phyloP scores from a whole-genome alignment of 2,329 filamentous ascomycete genomes.

The Aspergillus versicolor region DNA sequence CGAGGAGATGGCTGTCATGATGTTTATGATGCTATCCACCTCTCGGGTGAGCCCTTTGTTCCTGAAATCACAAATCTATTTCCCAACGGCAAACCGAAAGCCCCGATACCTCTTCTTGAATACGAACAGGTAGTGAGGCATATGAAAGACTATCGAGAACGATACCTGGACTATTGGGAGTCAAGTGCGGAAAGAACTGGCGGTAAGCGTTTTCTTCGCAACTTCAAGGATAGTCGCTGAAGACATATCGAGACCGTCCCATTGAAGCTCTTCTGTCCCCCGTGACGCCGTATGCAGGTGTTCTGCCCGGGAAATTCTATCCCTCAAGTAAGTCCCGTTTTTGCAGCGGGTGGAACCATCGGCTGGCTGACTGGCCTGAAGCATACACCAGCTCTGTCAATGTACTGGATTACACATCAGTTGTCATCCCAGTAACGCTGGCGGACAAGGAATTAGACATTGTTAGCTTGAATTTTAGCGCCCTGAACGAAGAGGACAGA shows the following conservation, averaged over 20 bases:
- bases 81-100: conserved; percentile 6
- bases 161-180: conserved; percentile 7
- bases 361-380: background rate
- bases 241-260: background rate
- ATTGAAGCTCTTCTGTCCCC: conserved; percentile 9
- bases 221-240: background rate
- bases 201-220: background rate
- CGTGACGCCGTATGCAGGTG: conserved; percentile 10
- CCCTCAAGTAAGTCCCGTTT: conserved; percentile 4
- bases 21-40: conserved; percentile 7
- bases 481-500: background rate
- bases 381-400: conserved; percentile 9
- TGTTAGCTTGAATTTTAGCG: conserved; percentile 3
- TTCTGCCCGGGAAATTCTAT: conserved; percentile 5
- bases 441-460: conserved; percentile 5
- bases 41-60: conserved; percentile 7
- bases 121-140: conserved; percentile 3
- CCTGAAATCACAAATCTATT: conserved; percentile 9
- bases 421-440: conserved; percentile 8
- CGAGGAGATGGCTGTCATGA: conserved; percentile 9
- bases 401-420: conserved; percentile 7
- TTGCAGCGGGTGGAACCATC: background rate
- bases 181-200: conserved; percentile 7
- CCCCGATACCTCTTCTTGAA: conserved; percentile 1
- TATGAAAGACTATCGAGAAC: conserved; percentile 8